phyloP scores from a whole-genome alignment of 306 rosid genomes.

The Pyrus bretschneideri region DNA sequence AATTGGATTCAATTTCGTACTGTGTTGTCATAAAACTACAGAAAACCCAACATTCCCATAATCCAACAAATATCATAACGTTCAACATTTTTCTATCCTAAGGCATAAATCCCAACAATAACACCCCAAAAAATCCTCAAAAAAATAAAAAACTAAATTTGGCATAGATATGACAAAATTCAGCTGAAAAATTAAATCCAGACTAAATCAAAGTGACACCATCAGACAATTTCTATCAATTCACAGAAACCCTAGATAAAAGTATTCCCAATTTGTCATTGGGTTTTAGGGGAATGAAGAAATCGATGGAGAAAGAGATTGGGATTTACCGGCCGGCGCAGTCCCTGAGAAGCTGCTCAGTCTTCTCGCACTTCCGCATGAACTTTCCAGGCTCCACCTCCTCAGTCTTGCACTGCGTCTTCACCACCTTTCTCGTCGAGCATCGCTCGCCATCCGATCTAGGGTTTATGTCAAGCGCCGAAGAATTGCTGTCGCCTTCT shows the following conservation, averaged over 20 bases:
- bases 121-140: not conserved
- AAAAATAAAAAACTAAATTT: not conserved
- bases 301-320: not conserved
- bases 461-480: constrained; percentile 10
- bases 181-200: not conserved
- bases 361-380: constrained; percentile 71
- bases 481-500: constrained; percentile 5
- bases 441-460: constrained; percentile 26
- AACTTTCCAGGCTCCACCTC: constrained; percentile 81
- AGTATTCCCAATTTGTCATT: not conserved
- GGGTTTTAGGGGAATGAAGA: not conserved
- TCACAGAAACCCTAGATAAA: not conserved
- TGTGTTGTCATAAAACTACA: not conserved
- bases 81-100: not conserved
- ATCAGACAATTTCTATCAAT: not conserved
- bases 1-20: not conserved
- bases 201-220: not conserved
- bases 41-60: not conserved
- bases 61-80: not conserved
- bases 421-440: constrained; percentile 54
- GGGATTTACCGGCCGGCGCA: constrained; percentile 56
- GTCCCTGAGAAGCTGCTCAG: constrained; percentile 65
- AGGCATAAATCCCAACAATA: not conserved
- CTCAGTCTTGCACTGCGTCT: constrained; percentile 68
- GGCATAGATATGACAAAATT: not conserved